Evolutionary conservation across 768 basidiomycete species (phyloP).

Genomic region (Lentinula aciculospora): DNA sequence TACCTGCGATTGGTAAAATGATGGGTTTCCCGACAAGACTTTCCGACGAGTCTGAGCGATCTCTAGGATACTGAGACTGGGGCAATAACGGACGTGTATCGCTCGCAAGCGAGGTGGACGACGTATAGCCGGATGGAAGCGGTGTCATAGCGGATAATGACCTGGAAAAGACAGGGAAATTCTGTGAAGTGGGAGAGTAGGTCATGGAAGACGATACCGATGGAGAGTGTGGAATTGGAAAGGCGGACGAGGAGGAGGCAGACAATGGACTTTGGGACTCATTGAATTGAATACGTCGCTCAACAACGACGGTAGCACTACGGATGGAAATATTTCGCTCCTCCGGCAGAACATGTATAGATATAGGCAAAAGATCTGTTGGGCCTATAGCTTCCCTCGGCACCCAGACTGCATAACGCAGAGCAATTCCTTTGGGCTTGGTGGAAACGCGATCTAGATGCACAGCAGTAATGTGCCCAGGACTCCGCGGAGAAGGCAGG

Average conservation of each 20-base stretch:
- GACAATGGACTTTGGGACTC: slow-evolving; percentile 27
- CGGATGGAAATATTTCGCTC: slow-evolving; percentile 56
- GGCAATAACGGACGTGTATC: slow-evolving; percentile 34
- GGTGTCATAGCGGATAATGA: slow-evolving; percentile 16
- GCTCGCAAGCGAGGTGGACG: slow-evolving; percentile 4
- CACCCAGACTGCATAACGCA: slow-evolving; percentile 54
- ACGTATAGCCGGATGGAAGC: neutral
- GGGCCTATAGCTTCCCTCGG: slow-evolving; percentile 64
- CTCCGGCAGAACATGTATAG: slow-evolving; percentile 54
- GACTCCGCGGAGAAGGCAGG: slow-evolving; percentile 27
- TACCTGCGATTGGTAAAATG: slow-evolving; percentile 47
- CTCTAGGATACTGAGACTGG: slow-evolving; percentile 25
- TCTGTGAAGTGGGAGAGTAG: slow-evolving; percentile 14
- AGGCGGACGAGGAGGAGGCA: slow-evolving; percentile 14
- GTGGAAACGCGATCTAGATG: slow-evolving; percentile 35
- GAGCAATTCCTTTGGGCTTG: slow-evolving; percentile 50
- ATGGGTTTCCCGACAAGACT: slow-evolving; percentile 34
- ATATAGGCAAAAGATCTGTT: slow-evolving; percentile 63
- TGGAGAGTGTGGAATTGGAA: slow-evolving; percentile 24
- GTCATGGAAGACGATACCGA: slow-evolving; percentile 22
- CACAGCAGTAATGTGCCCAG: slow-evolving; percentile 28
- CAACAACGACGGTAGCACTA: slow-evolving; percentile 58
- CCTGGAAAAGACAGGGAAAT: slow-evolving; percentile 16
- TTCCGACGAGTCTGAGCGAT: slow-evolving; percentile 22
- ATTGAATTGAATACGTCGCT: slow-evolving; percentile 63